Percentiles rank a stretch among this genome's conserved stretches.
phyloP scores from a whole-genome alignment of 176 grass and related monocot genomes.

The Oryza officinalis region DNA sequence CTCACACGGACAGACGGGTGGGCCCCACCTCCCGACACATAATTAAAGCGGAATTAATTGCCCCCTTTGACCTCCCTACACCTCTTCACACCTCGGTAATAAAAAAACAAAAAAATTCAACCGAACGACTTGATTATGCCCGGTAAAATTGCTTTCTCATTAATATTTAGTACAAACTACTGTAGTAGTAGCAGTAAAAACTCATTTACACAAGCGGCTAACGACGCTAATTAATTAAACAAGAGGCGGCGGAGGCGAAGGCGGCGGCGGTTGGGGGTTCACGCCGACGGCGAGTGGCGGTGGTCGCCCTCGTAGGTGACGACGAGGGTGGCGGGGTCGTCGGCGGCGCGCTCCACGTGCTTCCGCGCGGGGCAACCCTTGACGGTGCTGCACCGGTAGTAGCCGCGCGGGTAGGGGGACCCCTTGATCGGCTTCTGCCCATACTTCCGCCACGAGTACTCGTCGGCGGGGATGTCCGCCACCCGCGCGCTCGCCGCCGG shows the following conservation, averaged over 20 bases:
- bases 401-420: slow-evolving; percentile 76
- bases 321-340: slow-evolving; percentile 67
- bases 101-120: background rate
- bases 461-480: slow-evolving; percentile 67
- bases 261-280: background rate
- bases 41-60: slow-evolving; percentile 7
- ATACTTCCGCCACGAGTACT: slow-evolving; percentile 88
- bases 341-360: slow-evolving; percentile 84
- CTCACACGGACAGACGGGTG: background rate
- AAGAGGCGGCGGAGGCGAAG: background rate
- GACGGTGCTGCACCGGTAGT: slow-evolving; percentile 79
- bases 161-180: background rate
- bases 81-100: background rate
- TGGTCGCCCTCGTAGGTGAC: slow-evolving; percentile 90
- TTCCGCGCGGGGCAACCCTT: slow-evolving; percentile 80
- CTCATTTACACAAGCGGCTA: background rate
- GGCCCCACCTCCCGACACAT: slow-evolving; percentile 6
- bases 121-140: background rate
- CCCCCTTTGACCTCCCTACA: background rate
- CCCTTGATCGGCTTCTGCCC: slow-evolving; percentile 97
- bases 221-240: background rate
- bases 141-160: background rate
- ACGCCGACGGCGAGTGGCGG: slow-evolving; percentile 39
- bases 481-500: slow-evolving; percentile 35
- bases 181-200: background rate